Evolutionary conservation across 345 rosid species (phyloP).

Genomic region (Lagerstroemia speciosa): DNA sequence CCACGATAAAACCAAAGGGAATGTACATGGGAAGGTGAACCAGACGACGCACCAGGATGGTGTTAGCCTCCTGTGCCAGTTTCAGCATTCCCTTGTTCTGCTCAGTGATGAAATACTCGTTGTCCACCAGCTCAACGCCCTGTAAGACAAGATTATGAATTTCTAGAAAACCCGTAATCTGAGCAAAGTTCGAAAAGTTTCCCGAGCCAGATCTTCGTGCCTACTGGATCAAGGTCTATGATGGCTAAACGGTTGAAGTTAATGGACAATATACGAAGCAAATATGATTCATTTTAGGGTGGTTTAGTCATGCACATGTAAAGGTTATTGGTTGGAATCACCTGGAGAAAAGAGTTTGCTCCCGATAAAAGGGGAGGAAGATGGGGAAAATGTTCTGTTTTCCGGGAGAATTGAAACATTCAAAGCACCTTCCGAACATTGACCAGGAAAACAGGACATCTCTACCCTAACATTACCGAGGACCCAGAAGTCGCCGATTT

Average conservation of each 20-base stretch:
- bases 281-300: too few species aligned
- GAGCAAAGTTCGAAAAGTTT: not conserved
- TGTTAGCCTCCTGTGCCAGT: constrained; percentile 81
- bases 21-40: not conserved
- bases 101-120: constrained; percentile 72
- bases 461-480: not conserved
- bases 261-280: too few species aligned
- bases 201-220: too few species aligned
- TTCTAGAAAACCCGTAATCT: not conserved
- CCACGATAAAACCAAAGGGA: not conserved
- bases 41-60: constrained; percentile 54
- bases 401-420: not conserved
- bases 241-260: too few species aligned
- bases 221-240: too few species aligned
- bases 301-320: too few species aligned
- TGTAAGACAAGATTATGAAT: constrained; percentile 9
- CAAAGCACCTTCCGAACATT: not conserved
- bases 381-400: not conserved
- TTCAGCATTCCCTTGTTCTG: constrained; percentile 85
- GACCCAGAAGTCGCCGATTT: too few species aligned
- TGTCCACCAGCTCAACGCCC: constrained; percentile 83
- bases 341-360: too few species aligned
- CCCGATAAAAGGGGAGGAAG: not conserved
- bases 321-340: too few species aligned
- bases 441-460: not conserved